Evolutionary conservation across 768 basidiomycete species (phyloP).

Genomic region (Tricholomella constricta): DNA sequence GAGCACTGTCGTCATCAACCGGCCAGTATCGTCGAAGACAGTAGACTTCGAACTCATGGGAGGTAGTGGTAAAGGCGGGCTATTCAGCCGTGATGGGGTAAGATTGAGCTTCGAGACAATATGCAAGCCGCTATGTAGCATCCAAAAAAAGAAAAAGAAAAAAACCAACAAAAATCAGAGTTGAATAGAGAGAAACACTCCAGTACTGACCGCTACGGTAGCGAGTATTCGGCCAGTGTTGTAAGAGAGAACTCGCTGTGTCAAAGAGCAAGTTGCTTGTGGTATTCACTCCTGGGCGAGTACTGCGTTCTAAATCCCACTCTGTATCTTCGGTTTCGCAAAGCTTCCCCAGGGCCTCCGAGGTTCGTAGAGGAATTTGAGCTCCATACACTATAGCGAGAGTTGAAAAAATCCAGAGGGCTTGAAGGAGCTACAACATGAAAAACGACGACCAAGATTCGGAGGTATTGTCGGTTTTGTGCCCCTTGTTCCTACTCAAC

Average conservation of each 20-base stretch:
- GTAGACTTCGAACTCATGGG: background rate
- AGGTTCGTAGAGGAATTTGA: slow-evolving; percentile 3
- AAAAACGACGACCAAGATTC: no score
- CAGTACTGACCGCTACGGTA: slow-evolving; percentile 34
- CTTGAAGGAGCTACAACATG: background rate
- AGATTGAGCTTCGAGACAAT: slow-evolving; percentile 43
- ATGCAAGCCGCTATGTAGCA: slow-evolving; percentile 38
- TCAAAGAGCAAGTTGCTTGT: slow-evolving; percentile 38
- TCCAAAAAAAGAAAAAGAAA: no score
- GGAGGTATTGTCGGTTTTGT: no score
- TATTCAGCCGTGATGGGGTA: background rate
- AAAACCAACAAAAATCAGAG: no score
- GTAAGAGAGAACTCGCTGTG: slow-evolving; percentile 33
- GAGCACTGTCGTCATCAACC: slow-evolving; percentile 4
- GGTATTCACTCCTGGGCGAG: background rate
- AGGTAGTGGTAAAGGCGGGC: background rate
- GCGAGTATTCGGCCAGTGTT: slow-evolving; percentile 40
- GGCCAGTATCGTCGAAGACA: background rate
- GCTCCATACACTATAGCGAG: background rate
- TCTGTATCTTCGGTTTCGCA: slow-evolving; percentile 8
- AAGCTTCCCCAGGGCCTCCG: background rate
- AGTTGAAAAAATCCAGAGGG: background rate
- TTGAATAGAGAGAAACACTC: background rate
- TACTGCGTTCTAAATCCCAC: slow-evolving; percentile 17
- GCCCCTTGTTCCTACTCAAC: no score